Evolutionary conservation across 2,329 filamentous ascomycete species (phyloP).

Genomic region (Trichoderma citrinoviride): DNA sequence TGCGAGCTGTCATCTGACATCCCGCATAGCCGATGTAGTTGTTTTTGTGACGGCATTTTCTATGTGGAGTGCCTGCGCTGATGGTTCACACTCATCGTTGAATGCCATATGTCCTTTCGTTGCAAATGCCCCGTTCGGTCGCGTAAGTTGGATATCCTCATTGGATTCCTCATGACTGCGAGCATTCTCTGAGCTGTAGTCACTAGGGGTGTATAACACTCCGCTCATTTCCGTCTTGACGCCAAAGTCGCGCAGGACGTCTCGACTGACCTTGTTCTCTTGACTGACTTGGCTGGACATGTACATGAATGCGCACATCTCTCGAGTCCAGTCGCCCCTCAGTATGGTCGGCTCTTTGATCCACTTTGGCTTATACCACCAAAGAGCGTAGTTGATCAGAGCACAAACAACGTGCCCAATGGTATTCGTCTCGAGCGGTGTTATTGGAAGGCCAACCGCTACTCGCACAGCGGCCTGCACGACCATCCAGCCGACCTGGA

Average conservation of each 20-base stretch:
- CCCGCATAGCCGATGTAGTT: not conserved
- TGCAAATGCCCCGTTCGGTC: not conserved
- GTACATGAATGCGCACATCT: conserved; percentile 21
- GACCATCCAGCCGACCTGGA: conserved; percentile 41
- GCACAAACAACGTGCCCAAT: conserved; percentile 37
- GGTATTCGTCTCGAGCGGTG: conserved; percentile 37
- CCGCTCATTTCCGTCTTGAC: conserved; percentile 16
- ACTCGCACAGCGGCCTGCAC: conserved; percentile 35
- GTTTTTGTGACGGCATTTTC: not conserved
- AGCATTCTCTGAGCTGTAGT: not conserved
- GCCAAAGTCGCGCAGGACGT: conserved; percentile 20
- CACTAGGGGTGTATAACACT: not conserved
- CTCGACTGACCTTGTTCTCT: conserved; percentile 11
- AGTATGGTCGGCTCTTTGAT: conserved; percentile 21
- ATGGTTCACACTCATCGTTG: not conserved
- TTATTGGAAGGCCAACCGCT: conserved; percentile 34
- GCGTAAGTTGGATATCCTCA: not conserved
- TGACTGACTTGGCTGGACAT: conserved; percentile 19
- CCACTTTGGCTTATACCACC: conserved; percentile 35
- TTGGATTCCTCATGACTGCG: not conserved
- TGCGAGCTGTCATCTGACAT: not conserved
- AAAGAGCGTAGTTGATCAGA: conserved; percentile 34
- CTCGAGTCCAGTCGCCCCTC: conserved; percentile 9
- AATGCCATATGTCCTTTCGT: not conserved
- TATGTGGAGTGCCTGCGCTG: not conserved